Evolutionary conservation across 2,329 filamentous ascomycete genomes (phyloP).

Genomic region (Aspergillus chevalieri): DNA sequence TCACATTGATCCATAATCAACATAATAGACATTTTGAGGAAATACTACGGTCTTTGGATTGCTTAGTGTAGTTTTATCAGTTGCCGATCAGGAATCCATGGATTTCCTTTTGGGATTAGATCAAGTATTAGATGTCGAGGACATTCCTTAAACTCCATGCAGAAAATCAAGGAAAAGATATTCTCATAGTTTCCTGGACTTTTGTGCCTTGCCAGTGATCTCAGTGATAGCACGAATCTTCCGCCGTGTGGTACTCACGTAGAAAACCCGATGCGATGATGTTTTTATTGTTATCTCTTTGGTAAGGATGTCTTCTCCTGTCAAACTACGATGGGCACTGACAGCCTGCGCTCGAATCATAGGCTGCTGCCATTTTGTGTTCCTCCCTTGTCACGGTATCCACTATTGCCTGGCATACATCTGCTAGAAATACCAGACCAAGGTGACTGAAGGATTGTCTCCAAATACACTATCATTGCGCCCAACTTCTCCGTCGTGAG

Average conservation of each 20-base stretch:
- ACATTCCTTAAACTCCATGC: too few species aligned
- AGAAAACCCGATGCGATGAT: slow-evolving; percentile 8
- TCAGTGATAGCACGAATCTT: slow-evolving; percentile 4
- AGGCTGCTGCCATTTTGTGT: neutral
- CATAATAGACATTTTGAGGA: too few species aligned
- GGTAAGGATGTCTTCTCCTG: neutral
- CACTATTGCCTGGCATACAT: neutral
- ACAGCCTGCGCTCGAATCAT: too few species aligned
- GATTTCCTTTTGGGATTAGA: too few species aligned
- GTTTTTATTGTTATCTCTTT: slow-evolving; percentile 3
- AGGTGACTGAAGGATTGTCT: neutral
- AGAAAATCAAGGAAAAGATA: neutral
- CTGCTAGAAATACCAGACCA: neutral
- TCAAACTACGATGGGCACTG: too few species aligned
- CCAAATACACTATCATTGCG: neutral
- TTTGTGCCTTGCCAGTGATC: neutral
- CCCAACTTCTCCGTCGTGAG: neutral
- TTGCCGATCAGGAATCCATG: too few species aligned
- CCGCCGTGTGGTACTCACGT: slow-evolving; percentile 2
- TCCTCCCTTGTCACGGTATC: neutral
- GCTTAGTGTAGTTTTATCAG: too few species aligned
- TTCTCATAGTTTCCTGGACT: neutral
- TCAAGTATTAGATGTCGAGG: too few species aligned
- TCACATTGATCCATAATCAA: too few species aligned
- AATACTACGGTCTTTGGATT: too few species aligned